A percentile compares a stretch with the other conserved stretches of the same genome.
These are phyloP conservation scores for Pichia sp. DNA, from an alignment of 1,139 yeast species.

Conservation along the genomic window DNA sequence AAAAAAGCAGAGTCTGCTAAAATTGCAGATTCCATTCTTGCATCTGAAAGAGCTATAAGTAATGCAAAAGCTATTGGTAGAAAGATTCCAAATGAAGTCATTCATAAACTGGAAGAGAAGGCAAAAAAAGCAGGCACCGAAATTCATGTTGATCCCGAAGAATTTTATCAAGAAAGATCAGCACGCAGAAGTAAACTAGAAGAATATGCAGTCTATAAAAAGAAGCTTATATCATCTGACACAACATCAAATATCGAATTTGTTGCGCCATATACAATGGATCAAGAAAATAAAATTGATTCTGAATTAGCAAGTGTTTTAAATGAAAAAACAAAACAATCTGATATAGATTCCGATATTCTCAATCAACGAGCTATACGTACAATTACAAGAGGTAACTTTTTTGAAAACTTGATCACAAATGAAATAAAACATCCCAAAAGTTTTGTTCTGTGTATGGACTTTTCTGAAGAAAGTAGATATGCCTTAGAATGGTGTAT, in stretches of 20 bases:
- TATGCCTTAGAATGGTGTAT: slow-evolving; percentile 88
- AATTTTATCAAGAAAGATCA: slow-evolving; percentile 42
- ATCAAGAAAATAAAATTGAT: slow-evolving; percentile 62
- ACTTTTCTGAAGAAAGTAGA: slow-evolving; percentile 75
- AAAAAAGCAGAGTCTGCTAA: slow-evolving; percentile 43
- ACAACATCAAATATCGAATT: slow-evolving; percentile 30
- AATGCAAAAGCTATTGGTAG: slow-evolving; percentile 51
- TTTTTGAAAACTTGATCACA: slow-evolving; percentile 42
- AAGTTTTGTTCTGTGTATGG: slow-evolving; percentile 71
- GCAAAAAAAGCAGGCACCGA: slow-evolving; percentile 28
- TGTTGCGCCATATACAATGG: slow-evolving; percentile 57
- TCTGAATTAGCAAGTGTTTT: slow-evolving; percentile 55
- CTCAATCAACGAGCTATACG: slow-evolving; percentile 53
- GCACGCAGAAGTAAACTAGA: slow-evolving; percentile 48
- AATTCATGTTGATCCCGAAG: slow-evolving; percentile 42
- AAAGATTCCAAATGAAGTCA: slow-evolving; percentile 38
- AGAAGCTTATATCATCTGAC: slow-evolving; percentile 35
- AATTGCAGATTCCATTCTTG: slow-evolving; percentile 50
- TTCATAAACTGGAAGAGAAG: slow-evolving; percentile 35
- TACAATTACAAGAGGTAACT: slow-evolving; percentile 65
- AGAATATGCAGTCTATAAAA: slow-evolving; percentile 40
- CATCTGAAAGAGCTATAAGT: slow-evolving; percentile 54
- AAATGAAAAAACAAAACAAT: slow-evolving; percentile 52
- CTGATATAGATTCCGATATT: slow-evolving; percentile 54
- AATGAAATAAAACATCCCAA: slow-evolving; percentile 37